Evolutionary conservation across 2,329 filamentous ascomycete species (phyloP).

Genomic region (Botrytis squamosa): DNA sequence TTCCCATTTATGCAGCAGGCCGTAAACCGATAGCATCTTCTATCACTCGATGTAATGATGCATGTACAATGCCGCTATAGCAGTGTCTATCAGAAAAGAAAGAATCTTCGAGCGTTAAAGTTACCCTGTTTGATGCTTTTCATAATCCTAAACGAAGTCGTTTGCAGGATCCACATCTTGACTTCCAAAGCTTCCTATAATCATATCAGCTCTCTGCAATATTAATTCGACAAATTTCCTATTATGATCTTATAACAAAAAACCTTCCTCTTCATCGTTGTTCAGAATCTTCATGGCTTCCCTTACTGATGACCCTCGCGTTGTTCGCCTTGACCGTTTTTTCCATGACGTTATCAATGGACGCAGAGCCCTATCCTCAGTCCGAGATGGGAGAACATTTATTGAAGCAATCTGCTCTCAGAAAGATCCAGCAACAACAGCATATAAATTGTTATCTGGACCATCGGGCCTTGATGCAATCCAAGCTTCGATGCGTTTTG

Average conservation of each 20-base stretch:
- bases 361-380: conserved; percentile 41
- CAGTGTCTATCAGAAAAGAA: not conserved
- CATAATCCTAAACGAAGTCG: not conserved
- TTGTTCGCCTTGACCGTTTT: conserved; percentile 40
- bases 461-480: conserved; percentile 41
- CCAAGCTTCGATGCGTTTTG: conserved; percentile 45
- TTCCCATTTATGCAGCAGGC: not conserved
- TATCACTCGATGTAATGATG: not conserved
- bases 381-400: conserved; percentile 46
- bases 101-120: not conserved
- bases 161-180: not conserved
- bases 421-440: conserved; percentile 42
- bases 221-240: not conserved
- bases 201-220: not conserved
- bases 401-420: conserved; percentile 49
- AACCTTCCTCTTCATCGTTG: not conserved
- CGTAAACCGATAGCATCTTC: not conserved
- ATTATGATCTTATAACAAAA: not conserved
- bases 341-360: conserved; percentile 45
- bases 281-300: conserved; percentile 4
- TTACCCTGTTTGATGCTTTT: not conserved
- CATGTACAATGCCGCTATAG: not conserved
- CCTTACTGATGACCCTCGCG: conserved; percentile 22
- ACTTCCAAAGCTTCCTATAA: not conserved
- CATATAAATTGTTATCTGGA: conserved; percentile 44